Evolutionary conservation across 2,329 filamentous ascomycete species (phyloP), one percentile per base, ranked within the genome.

Genomic region (Colletotrichum melonis): DNA sequence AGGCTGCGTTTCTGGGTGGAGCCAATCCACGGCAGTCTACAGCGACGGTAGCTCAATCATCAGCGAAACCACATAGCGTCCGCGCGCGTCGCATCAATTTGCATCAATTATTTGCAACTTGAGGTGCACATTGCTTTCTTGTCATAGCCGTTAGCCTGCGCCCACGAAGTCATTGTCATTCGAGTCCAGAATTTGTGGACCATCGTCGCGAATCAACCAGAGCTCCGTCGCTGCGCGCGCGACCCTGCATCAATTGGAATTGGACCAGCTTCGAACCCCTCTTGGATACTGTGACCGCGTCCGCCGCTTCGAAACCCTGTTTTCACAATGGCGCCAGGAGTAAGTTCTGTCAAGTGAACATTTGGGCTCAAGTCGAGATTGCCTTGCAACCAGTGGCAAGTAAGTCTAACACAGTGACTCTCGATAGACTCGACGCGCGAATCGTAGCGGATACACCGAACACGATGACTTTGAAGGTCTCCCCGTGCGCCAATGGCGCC

Each of bases 401-500:
- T 77, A 38, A 79, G 79, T 59, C 70, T 74, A 63, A 74, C 65
- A 52, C 42, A 19, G n/a, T 42, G 32, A 52, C 67, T 9, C 9
- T 30, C 79, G 76, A 56, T 80, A 90, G 83, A 91, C 89, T 66
- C 85, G 89, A 80, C 88, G 89, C 75, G 88, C 89, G 75, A 88
- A 88, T 74, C 86, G 89, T 70, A 83, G 86, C 75, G 88, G 86
- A 64, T 90, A 89, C 75, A 85, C 87, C 52, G 89, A 91, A 76
- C 89, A 90, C 77, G 89, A 91, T 78, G 89, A 91, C 75, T 91
- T 91, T 69, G 89, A 91, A 82, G 89, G 95, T 73, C 88, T 98
- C 12, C 96, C 96, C 19, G 93, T 98, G 71, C 93, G 95, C 79
- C 95, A 97, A 89, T 98, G 95, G 93, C 92, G 94, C 69, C 91